Conservation (phyloP, 257 asterid species). For the Solanum piurae region DNA sequence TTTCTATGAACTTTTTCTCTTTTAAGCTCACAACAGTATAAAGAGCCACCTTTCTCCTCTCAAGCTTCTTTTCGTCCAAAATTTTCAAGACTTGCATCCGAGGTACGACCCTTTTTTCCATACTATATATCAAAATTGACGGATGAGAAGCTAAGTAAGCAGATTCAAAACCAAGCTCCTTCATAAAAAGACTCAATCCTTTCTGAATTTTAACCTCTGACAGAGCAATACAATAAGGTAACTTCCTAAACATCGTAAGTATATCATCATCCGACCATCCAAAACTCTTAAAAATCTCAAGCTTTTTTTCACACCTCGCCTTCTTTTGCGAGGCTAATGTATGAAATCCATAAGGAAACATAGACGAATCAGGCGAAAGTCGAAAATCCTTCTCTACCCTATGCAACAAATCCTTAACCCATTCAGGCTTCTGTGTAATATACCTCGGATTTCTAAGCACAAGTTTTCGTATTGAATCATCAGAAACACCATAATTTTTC, state of each 20-base stretch:
- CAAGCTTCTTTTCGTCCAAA: neutral
- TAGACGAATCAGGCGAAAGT: neutral
- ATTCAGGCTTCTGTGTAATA: neutral
- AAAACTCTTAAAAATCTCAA: neutral
- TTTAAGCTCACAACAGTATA: neutral
- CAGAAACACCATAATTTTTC: neutral
- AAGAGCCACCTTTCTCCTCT: neutral
- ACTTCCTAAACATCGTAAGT: neutral
- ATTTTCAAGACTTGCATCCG: neutral
- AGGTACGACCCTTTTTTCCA: neutral
- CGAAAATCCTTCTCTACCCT: neutral
- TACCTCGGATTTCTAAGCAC: neutral
- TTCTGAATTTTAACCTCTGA: neutral
- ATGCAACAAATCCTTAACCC: conserved; percentile 2
- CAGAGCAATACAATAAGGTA: neutral
- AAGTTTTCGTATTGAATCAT: neutral
- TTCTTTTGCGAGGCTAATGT: neutral
- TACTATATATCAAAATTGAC: neutral
- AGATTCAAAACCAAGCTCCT: neutral
- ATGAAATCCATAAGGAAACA: neutral
- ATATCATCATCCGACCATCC: neutral
- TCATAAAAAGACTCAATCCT: neutral
- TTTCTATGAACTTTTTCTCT: neutral
- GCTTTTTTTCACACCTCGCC: neutral
- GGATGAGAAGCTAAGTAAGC: neutral